phyloP scores from a whole-genome alignment of 768 basidiomycete genomes.

The Serendipita indica region DNA sequence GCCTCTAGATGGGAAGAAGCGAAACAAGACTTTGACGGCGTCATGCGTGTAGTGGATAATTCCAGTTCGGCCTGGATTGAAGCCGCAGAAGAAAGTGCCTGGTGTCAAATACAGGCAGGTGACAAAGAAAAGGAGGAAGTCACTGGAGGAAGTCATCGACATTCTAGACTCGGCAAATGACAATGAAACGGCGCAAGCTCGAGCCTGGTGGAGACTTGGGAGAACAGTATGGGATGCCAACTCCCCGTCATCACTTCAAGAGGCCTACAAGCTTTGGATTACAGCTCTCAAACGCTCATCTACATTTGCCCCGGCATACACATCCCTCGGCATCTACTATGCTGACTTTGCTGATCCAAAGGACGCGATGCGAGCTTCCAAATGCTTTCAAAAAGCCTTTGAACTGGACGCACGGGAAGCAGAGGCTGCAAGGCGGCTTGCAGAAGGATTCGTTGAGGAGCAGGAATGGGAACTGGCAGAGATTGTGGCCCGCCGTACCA shows the following conservation, averaged over 20 bases:
- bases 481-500: constrained; percentile 80
- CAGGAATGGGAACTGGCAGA: constrained; percentile 93
- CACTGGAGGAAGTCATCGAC: constrained; percentile 35
- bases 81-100: constrained; percentile 68
- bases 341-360: constrained; percentile 50
- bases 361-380: constrained; percentile 73
- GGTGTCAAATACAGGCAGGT: constrained; percentile 56
- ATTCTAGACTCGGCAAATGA: constrained; percentile 33
- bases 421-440: constrained; percentile 69
- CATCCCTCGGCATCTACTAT: constrained; percentile 86
- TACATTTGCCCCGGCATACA: constrained; percentile 80
- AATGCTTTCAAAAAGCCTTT: constrained; percentile 97
- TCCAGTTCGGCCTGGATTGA: constrained; percentile 37
- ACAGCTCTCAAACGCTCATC: constrained; percentile 58
- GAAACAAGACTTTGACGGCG: constrained; percentile 41
- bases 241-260: constrained; percentile 29
- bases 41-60: constrained; percentile 33
- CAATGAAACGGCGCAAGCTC: constrained; percentile 45
- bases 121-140: constrained; percentile 32
- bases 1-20: constrained; percentile 57
- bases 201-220: constrained; percentile 78
- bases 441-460: constrained; percentile 81
- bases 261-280: constrained; percentile 69
- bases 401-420: constrained; percentile 85
- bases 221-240: constrained; percentile 62